Conservation (phyloP, 1,284 basidiomycete genomes). For the Peniophora sp. region DNA sequence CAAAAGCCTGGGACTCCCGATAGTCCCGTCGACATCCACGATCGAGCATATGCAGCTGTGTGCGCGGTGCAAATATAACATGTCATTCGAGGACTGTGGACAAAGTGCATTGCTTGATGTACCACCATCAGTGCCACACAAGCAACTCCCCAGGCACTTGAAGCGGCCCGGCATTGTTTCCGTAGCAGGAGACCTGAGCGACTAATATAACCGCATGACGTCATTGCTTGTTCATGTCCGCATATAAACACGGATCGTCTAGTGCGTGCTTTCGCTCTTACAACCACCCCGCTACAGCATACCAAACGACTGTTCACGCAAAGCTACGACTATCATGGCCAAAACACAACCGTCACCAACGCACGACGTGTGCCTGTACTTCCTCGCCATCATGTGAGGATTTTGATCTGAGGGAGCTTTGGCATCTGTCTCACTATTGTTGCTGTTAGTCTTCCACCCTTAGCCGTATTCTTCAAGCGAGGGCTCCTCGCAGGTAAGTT, state of each 20-base stretch:
- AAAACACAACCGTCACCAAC: slow-evolving; percentile 23
- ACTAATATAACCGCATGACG: not conserved
- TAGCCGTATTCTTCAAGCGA: slow-evolving; percentile 45
- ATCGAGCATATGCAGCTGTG: no score
- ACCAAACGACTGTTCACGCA: not conserved
- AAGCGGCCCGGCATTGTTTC: not conserved
- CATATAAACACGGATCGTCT: not conserved
- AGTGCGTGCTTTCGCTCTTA: not conserved
- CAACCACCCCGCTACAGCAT: no score
- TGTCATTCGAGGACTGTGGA: no score
- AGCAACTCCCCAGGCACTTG: not conserved
- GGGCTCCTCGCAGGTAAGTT: slow-evolving; percentile 34
- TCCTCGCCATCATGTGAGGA: slow-evolving; percentile 34
- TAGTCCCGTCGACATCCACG: no score
- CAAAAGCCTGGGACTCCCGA: no score
- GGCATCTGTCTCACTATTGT: not conserved
- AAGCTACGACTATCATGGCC: slow-evolving; percentile 14
- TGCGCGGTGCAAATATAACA: no score
- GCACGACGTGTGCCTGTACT: slow-evolving; percentile 34
- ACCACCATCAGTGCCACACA: no score
- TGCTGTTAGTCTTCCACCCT: slow-evolving; percentile 33
- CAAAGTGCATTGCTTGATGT: no score
- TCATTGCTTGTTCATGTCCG: not conserved
- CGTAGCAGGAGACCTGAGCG: not conserved
- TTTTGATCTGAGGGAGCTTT: slow-evolving; percentile 13